Base-by-base conservation (phyloP, 495 filamentous ascomycete species). In the Aspergillus kassunensis region DNA sequence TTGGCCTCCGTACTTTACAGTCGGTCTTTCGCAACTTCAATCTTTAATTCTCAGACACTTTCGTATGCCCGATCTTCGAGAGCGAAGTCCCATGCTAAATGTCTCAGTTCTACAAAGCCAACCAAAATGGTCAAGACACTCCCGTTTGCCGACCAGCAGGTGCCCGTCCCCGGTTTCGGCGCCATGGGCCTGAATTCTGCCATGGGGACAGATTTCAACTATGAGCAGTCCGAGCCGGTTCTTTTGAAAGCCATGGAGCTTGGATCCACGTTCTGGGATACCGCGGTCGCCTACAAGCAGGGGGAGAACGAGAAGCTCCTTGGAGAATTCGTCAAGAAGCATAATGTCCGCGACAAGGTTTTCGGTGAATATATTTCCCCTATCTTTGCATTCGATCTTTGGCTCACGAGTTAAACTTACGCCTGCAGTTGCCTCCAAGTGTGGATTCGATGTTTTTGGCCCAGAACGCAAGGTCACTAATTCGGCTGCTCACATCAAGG, bases 211-310 rank as follows among this genome's bases (percentile, higher is more conserved):
- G 68, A 72, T 39, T 55, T 77, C 2, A 68, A 43, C 29, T 57
- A 66, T 6, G 72, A 78, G 45, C 49, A 78, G 54, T 69, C 75
- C 8, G 75, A 78, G 36, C 75, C 75, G 16, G 75, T 78, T 0
- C 55, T 78, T 1, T 49, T 74, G 40, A 76, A 76, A 48, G 75
- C 74, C 1, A 70, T 78, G 44, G 74, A 78, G 46, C 45, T 78
- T 7, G 74, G 74, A 6, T 78, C 73, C 42, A 77, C 72, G 2
- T 78, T 78, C 58, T 78, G 75, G 75, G 75, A 78, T 52, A 77
- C 74, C 35, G 75, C 75, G 29, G 74, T 27, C 9, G 24, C 24
- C 24, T 27, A 27, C 24, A 27, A 27, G 24, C 4, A 9, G 4
- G 24, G 24, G 4, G 24, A 64, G 63, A 77, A 77, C 33, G 74